Evolutionary conservation across 2,329 filamentous ascomycete genomes (phyloP).

Genomic region (Cyclaneusma minus): DNA sequence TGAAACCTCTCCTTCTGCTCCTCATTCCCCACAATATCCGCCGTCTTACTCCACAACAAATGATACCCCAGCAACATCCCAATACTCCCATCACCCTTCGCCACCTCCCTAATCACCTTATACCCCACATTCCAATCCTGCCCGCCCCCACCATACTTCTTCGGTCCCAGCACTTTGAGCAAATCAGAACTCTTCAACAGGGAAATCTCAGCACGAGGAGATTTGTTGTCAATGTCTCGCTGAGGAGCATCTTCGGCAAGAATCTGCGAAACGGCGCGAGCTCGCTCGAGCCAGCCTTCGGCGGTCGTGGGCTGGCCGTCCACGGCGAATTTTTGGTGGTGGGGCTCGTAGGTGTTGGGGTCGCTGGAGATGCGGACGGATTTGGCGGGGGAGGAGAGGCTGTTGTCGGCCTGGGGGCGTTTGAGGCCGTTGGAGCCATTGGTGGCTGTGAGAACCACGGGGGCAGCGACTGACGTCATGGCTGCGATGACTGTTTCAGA

Average conservation of each 20-base stretch:
- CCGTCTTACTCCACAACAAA: slow-evolving; percentile 45
- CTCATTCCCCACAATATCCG: slow-evolving; percentile 40
- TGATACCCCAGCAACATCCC: slow-evolving; percentile 54
- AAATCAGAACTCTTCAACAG: slow-evolving; percentile 35
- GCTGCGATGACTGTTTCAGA: too few relatives aligned
- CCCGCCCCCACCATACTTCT: slow-evolving; percentile 34
- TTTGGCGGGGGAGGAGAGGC: too few relatives aligned
- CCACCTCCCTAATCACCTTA: slow-evolving; percentile 43
- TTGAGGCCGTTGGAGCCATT: too few relatives aligned
- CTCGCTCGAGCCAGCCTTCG: slow-evolving; percentile 29
- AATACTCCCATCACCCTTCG: slow-evolving; percentile 48
- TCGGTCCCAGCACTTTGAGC: slow-evolving; percentile 31
- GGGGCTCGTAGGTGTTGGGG: slow-evolving; percentile 23
- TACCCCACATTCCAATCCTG: slow-evolving; percentile 39
- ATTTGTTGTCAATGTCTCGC: slow-evolving; percentile 34
- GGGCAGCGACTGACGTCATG: too few relatives aligned
- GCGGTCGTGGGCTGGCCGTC: slow-evolving; percentile 22
- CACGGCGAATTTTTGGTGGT: slow-evolving; percentile 21
- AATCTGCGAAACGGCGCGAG: slow-evolving; percentile 31
- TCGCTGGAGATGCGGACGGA: too few relatives aligned
- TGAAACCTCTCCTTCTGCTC: slow-evolving; percentile 42
- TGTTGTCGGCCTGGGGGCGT: too few relatives aligned
- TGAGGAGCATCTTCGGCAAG: slow-evolving; percentile 29
- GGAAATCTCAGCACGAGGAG: slow-evolving; percentile 31
- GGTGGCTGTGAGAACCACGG: too few relatives aligned